Percentiles rank a stretch among this genome's conserved stretches.
Evolutionary conservation across 2,329 filamentous ascomycete species (phyloP).

Genomic region (Ceratocystis diversiconidia): DNA sequence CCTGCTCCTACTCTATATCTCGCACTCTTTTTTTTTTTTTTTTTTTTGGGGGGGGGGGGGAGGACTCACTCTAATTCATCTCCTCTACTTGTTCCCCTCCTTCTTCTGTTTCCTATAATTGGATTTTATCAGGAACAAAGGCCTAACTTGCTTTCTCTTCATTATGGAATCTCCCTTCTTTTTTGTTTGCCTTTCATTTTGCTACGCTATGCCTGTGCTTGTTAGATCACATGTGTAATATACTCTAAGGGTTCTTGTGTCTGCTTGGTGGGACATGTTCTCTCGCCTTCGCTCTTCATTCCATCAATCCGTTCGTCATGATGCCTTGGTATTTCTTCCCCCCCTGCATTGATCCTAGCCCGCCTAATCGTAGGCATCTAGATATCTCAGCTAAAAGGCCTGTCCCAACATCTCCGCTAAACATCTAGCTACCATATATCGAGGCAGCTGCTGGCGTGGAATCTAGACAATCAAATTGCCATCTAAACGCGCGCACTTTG

Average conservation of each 20-base stretch:
- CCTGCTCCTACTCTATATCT: not conserved
- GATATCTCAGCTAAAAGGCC: no score
- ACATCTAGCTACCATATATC: not conserved
- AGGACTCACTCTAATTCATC: no score
- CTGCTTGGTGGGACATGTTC: not conserved
- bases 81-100: not conserved
- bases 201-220: not conserved
- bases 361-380: no score
- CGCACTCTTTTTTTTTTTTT: not conserved
- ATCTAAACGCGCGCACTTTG: not conserved
- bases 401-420: no score
- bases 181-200: not conserved
- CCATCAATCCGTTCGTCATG: not conserved
- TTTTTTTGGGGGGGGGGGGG: not conserved
- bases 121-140: no score
- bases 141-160: not conserved
- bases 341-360: no score
- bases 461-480: not conserved
- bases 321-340: not conserved
- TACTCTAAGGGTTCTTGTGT: not conserved
- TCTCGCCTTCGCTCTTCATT: not conserved
- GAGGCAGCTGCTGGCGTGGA: not conserved
- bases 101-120: not conserved
- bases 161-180: not conserved
- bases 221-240: not conserved